A percentile compares a stretch with the other conserved stretches of the same genome.
phyloP scores from a whole-genome alignment of 2,329 filamentous ascomycete species.

The Emergomyces africanus region DNA sequence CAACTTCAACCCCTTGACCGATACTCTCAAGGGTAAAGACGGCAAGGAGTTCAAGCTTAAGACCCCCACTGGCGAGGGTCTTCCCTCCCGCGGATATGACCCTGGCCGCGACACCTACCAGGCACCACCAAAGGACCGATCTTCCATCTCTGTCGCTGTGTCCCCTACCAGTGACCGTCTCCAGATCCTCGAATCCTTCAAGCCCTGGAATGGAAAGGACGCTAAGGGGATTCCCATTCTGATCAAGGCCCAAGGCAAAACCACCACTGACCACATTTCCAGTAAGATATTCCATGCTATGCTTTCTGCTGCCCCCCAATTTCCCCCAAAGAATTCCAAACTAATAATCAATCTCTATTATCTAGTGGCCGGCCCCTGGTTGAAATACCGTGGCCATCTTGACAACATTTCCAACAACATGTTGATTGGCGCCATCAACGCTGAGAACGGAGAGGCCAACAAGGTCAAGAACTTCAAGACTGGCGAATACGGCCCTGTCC shows the following conservation, averaged over 20 bases:
- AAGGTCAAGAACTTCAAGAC: constrained; percentile 87
- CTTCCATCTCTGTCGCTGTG: constrained; percentile 62
- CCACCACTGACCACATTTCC: constrained; percentile 92
- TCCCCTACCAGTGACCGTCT: constrained; percentile 86
- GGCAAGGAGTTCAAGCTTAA: constrained; percentile 91
- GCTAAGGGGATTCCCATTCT: constrained; percentile 72
- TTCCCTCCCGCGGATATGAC: constrained; percentile 75
- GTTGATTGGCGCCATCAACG: constrained; percentile 94
- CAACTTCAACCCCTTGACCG: constrained; percentile 90
- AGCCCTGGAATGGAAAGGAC: constrained; percentile 86
- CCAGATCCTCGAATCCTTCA: constrained; percentile 78
- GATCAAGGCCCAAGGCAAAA: constrained; percentile 95
- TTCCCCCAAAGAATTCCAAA: not conserved
- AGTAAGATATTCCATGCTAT: constrained; percentile 26
- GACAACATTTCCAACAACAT: constrained; percentile 99
- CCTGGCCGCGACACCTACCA: constrained; percentile 90
- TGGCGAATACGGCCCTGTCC: constrained; percentile 75
- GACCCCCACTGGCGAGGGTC: constrained; percentile 64
- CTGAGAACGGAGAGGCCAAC: constrained; percentile 93
- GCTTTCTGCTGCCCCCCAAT: not conserved
- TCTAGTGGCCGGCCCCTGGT: constrained; percentile 74
- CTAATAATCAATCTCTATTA: constrained; percentile 13
- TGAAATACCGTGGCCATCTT: constrained; percentile 97
- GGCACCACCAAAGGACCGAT: constrained; percentile 72
- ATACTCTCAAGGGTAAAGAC: constrained; percentile 85